A percentile compares a stretch with the other conserved stretches of the same genome.
Evolutionary conservation across 164 flowering plant genomes (phyloP).

Genomic region (Magnolia officinalis): DNA sequence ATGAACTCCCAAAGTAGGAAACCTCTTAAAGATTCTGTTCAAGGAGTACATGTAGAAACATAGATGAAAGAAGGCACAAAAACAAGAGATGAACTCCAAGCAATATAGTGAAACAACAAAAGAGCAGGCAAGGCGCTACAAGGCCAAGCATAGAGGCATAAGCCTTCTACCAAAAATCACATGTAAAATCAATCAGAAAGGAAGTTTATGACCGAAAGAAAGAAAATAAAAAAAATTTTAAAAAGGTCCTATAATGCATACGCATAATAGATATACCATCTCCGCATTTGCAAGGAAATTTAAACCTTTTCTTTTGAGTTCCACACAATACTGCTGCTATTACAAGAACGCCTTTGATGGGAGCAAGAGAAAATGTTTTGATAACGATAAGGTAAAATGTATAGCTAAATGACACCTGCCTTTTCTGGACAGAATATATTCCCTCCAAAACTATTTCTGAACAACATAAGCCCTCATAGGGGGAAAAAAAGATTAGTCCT

Average conservation of each 20-base stretch:
- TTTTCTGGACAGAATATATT: background rate
- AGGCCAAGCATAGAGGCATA: background rate
- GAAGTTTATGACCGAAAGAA: background rate
- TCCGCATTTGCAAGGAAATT: too few species aligned
- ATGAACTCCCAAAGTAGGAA: too few species aligned
- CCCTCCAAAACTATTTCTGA: background rate
- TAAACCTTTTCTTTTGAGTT: background rate
- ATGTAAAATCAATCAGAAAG: background rate
- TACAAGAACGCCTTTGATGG: background rate
- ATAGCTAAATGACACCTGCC: background rate
- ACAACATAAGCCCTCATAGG: background rate
- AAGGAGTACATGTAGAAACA: background rate
- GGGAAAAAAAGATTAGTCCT: background rate
- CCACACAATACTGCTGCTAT: background rate
- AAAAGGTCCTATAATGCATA: too few species aligned
- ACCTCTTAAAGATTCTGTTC: too few species aligned
- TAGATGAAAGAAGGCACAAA: background rate
- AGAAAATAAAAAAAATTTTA: background rate
- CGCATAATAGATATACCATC: too few species aligned
- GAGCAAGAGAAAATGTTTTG: background rate
- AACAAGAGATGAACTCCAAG: background rate
- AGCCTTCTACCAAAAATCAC: background rate
- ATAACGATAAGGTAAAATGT: background rate
- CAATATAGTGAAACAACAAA: background rate
- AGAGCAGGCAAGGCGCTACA: background rate